phyloP scores from a whole-genome alignment of 805 yeast genomes.

The Pichia membranifaciens region DNA sequence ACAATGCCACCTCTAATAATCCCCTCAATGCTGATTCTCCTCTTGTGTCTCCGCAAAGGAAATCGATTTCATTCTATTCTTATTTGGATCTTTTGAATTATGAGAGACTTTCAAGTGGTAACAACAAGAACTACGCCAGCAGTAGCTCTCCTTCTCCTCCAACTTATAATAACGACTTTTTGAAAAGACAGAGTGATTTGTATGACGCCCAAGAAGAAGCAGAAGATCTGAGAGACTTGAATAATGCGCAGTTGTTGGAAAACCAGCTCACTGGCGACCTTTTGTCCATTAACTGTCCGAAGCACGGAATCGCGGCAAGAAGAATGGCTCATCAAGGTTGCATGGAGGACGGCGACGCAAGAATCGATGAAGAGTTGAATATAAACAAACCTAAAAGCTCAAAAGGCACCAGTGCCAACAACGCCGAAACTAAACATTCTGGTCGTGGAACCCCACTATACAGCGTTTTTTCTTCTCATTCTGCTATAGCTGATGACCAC shows the following conservation, averaged over 20 bases:
- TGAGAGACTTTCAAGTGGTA: slow-evolving; percentile 18
- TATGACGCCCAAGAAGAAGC: neutral
- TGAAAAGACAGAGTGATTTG: neutral
- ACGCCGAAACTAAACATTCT: neutral
- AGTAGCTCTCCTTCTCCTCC: neutral
- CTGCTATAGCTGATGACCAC: slow-evolving; percentile 3
- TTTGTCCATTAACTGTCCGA: slow-evolving; percentile 6
- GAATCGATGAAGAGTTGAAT: slow-evolving; percentile 13
- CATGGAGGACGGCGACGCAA: slow-evolving; percentile 12
- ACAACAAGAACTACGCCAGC: neutral
- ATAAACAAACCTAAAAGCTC: neutral
- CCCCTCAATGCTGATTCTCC: neutral
- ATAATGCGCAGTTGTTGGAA: slow-evolving; percentile 2
- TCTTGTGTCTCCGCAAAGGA: slow-evolving; percentile 13
- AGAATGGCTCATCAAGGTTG: slow-evolving; percentile 14
- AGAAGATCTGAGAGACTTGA: slow-evolving; percentile 3
- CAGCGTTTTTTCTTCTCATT: neutral
- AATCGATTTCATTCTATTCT: slow-evolving; percentile 30
- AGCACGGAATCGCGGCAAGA: slow-evolving; percentile 8
- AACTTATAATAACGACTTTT: neutral
- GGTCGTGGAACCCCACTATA: neutral
- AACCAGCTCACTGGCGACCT: neutral
- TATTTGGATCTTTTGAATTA: slow-evolving; percentile 28
- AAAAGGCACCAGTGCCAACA: neutral
- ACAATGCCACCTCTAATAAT: neutral